Percentiles rank a stretch among this genome's conserved stretches.
Conservation (phyloP, 257 asterid species). For the Solanum sejunctum region DNA sequence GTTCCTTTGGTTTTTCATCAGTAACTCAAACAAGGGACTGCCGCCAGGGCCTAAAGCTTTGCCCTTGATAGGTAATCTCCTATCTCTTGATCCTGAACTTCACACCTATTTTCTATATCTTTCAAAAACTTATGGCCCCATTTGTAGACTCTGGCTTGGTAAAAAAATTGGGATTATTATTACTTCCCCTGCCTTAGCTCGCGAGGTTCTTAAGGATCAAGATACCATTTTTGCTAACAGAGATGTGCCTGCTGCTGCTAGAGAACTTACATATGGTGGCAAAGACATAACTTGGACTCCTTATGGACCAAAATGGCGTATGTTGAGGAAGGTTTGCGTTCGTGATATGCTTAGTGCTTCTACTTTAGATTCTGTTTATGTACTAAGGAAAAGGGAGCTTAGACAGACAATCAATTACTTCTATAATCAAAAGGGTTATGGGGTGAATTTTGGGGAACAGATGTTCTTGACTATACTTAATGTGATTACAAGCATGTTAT, state of each 20-base stretch:
- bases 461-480: conserved; percentile 43
- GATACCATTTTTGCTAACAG: conserved; percentile 64
- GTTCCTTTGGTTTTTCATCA: conserved; percentile 9
- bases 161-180: conserved; percentile 37
- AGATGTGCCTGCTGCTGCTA: conserved; percentile 52
- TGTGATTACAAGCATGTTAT: conserved; percentile 63
- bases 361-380: conserved; percentile 36
- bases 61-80: conserved; percentile 59
- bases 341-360: conserved; percentile 42
- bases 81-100: conserved; percentile 65
- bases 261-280: conserved; percentile 53
- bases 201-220: conserved; percentile 49
- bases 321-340: conserved; percentile 24
- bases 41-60: conserved; percentile 59
- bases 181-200: conserved; percentile 39
- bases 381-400: conserved; percentile 3
- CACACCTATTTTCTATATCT: conserved; percentile 40
- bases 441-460: too few species aligned
- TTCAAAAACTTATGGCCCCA: conserved; percentile 40
- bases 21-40: neutral
- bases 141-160: conserved; percentile 44
- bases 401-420: too few species aligned
- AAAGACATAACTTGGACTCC: conserved; percentile 51
- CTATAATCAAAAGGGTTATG: too few species aligned
- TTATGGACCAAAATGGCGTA: conserved; percentile 55